phyloP scores from a whole-genome alignment of 2,329 filamentous ascomycete genomes.

The Dactylellina leptospora region DNA sequence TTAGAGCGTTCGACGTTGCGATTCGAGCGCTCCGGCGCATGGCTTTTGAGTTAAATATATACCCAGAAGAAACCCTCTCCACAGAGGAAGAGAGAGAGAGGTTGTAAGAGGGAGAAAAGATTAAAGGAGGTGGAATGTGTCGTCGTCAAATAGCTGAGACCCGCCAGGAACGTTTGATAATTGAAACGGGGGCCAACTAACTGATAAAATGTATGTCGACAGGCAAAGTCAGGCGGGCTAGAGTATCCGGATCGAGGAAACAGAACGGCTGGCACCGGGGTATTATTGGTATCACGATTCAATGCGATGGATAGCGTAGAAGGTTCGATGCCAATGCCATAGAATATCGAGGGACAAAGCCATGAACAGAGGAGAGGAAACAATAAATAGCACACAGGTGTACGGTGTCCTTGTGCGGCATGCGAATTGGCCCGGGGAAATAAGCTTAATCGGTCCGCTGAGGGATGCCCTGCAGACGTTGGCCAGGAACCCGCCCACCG shows the following conservation, averaged over 20 bases:
- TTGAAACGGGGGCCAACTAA: too few relatives aligned
- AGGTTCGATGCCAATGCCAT: too few relatives aligned
- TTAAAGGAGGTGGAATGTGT: neutral
- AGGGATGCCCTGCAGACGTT: too few relatives aligned
- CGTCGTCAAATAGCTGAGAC: neutral
- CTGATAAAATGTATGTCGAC: too few relatives aligned
- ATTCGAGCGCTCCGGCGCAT: slow-evolving; percentile 52
- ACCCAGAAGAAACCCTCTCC: neutral
- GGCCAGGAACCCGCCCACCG: neutral
- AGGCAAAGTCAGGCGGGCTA: neutral
- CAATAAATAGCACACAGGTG: too few relatives aligned
- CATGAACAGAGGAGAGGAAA: too few relatives aligned
- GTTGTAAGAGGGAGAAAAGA: slow-evolving; percentile 2
- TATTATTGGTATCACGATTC: too few relatives aligned
- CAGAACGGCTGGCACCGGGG: too few relatives aligned
- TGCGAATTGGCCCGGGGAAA: slow-evolving; percentile 9
- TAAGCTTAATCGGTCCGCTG: slow-evolving; percentile 31
- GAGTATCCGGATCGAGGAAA: slow-evolving; percentile 1
- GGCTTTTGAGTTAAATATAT: slow-evolving; percentile 11
- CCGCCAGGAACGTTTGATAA: neutral
- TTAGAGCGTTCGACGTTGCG: slow-evolving; percentile 35
- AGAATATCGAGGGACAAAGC: too few relatives aligned
- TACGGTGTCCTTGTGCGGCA: neutral
- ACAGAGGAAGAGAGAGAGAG: neutral
- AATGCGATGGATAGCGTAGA: too few relatives aligned